Conservation (phyloP, 1,284 basidiomycete genomes). For the Ustilago cynodontis region DNA sequence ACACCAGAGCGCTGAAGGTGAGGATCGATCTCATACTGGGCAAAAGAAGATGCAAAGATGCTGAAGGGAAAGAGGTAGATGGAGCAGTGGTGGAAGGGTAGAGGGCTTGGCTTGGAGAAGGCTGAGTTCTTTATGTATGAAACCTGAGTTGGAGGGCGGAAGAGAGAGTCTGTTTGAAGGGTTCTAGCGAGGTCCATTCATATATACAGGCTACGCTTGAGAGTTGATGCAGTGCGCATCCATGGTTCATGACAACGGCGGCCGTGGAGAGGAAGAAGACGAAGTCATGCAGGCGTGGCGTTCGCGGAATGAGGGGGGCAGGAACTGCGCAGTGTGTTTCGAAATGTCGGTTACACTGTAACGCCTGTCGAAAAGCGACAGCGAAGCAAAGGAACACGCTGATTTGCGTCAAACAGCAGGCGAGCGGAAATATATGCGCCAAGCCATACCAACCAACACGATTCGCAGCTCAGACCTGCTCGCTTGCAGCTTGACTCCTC, state of each 20-base stretch:
- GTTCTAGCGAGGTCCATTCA: background rate
- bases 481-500: background rate
- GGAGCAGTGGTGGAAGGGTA: background rate
- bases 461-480: constrained; percentile 11
- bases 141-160: background rate
- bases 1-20: constrained; percentile 14
- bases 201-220: too few relatives aligned
- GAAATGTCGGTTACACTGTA: constrained; percentile 34
- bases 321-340: background rate
- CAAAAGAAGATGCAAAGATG: background rate
- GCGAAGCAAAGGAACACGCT: constrained; percentile 16
- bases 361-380: constrained; percentile 20
- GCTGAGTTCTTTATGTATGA: background rate
- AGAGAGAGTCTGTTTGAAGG: background rate
- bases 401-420: background rate
- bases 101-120: background rate
- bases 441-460: constrained; percentile 20
- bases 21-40: constrained; percentile 26
- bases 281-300: constrained; percentile 5
- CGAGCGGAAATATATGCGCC: constrained; percentile 29
- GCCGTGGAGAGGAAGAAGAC: background rate
- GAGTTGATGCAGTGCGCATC: background rate
- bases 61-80: background rate
- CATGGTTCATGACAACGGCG: background rate
- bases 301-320: constrained; percentile 22